Evolutionary conservation across 2,329 filamentous ascomycete genomes (phyloP).

Genomic region (Exserohilum rostratum): DNA sequence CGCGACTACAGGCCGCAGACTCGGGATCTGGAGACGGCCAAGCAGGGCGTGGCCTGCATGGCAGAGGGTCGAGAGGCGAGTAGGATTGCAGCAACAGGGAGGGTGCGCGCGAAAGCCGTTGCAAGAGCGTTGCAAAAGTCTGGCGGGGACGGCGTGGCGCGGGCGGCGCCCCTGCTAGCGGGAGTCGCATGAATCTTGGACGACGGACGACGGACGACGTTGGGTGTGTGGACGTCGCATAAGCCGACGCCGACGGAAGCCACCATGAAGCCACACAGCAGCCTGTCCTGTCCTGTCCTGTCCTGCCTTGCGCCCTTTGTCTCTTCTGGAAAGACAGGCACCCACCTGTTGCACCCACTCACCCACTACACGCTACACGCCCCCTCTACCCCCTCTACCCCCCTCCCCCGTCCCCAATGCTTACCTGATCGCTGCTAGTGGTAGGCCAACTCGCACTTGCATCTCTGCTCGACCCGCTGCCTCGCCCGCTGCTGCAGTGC

Average conservation of each 20-base stretch:
- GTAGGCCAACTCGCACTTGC: too few relatives aligned
- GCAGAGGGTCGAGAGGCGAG: not conserved
- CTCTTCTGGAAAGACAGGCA: too few relatives aligned
- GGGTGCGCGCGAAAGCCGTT: slow-evolving; percentile 13
- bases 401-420: not conserved
- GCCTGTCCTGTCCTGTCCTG: too few relatives aligned
- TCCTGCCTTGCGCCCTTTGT: too few relatives aligned
- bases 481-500: too few relatives aligned
- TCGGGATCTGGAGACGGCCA: too few relatives aligned
- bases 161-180: slow-evolving; percentile 16
- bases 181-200: slow-evolving; percentile 17
- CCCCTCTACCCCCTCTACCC: not conserved
- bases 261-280: too few relatives aligned
- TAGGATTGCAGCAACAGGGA: not conserved
- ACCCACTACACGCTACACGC: not conserved
- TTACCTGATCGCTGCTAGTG: not conserved
- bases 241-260: not conserved
- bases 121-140: slow-evolving; percentile 17
- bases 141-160: slow-evolving; percentile 10
- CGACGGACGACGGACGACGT: too few relatives aligned
- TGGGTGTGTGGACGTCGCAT: slow-evolving; percentile 12
- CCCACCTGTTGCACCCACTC: too few relatives aligned
- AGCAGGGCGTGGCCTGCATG: too few relatives aligned
- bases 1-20: too few relatives aligned
- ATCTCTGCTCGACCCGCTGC: too few relatives aligned